Percentiles rank a stretch among this genome's conserved stretches.
phyloP scores from a whole-genome alignment of 1,139 yeast genomes.

The Geotrichum histeridarum region DNA sequence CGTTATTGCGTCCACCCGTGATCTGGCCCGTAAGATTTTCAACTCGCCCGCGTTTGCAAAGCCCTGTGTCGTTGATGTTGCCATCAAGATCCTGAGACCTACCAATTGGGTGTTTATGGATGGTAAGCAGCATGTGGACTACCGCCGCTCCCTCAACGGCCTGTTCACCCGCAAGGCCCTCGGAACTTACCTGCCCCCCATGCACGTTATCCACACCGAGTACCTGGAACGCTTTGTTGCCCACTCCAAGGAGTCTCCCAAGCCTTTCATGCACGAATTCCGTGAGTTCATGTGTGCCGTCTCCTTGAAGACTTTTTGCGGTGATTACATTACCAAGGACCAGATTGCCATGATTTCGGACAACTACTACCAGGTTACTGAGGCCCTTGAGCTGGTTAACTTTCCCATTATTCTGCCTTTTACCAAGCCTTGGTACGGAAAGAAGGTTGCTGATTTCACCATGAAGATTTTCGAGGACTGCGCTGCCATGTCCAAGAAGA shows the following conservation, averaged over 20 bases:
- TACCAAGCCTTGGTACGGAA: slow-evolving; percentile 98
- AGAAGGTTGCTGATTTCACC: slow-evolving; percentile 84
- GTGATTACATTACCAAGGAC: slow-evolving; percentile 85
- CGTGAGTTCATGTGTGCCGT: slow-evolving; percentile 94
- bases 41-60: slow-evolving; percentile 82
- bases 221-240: slow-evolving; percentile 66
- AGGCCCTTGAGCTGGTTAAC: slow-evolving; percentile 93
- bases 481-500: slow-evolving; percentile 78
- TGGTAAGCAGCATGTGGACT: slow-evolving; percentile 91
- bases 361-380: slow-evolving; percentile 84
- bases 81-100: slow-evolving; percentile 85
- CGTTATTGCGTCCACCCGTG: slow-evolving; percentile 87
- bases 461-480: slow-evolving; percentile 86
- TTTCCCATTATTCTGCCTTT: slow-evolving; percentile 94
- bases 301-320: slow-evolving; percentile 89
- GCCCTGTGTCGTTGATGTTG: slow-evolving; percentile 98
- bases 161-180: slow-evolving; percentile 81
- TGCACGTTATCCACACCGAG: slow-evolving; percentile 74
- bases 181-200: slow-evolving; percentile 74
- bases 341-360: slow-evolving; percentile 85
- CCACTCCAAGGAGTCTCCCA: slow-evolving; percentile 52
- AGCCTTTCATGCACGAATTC: slow-evolving; percentile 82
- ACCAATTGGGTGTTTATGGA: slow-evolving; percentile 96
- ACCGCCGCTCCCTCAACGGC: slow-evolving; percentile 85
- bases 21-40: slow-evolving; percentile 81